These are phyloP conservation scores for Yamadazyma sp. DNA, from an alignment of 805 yeast genomes.

Conservation along the genomic window DNA sequence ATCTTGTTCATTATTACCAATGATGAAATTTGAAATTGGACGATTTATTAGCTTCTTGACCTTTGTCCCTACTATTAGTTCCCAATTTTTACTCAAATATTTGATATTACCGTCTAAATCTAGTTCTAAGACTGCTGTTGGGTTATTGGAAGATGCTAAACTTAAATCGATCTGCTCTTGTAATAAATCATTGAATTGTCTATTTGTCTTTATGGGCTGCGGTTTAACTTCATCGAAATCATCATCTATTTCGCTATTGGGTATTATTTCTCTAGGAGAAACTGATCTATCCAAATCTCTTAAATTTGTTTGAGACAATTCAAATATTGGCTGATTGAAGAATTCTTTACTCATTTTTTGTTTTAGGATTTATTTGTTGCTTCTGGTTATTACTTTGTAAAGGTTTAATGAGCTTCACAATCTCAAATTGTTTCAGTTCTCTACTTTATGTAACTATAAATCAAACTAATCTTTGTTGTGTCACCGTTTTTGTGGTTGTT, in stretches of 20 bases:
- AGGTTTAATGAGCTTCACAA: no score
- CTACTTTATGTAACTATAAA: no score
- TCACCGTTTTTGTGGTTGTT: no score
- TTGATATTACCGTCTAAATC: conserved; percentile 76
- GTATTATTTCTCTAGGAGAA: conserved; percentile 29
- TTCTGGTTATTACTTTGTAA: no score
- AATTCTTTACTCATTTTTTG: conserved; percentile 9
- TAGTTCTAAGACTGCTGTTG: conserved; percentile 79
- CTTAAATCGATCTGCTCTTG: conserved; percentile 53
- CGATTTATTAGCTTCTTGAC: conserved; percentile 50
- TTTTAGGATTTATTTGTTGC: no score
- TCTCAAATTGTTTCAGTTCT: no score
- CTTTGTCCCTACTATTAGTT: conserved; percentile 66
- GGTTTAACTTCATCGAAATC: conserved; percentile 1
- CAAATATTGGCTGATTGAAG: conserved; percentile 16
- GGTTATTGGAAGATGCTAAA: conserved; percentile 64
- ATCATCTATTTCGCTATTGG: conserved; percentile 1
- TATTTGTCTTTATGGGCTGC: conserved; percentile 1
- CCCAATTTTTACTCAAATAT: conserved; percentile 78
- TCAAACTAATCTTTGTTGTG: no score
- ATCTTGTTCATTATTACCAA: conserved; percentile 62
- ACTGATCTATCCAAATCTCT: conserved; percentile 28
- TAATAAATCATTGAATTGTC: conserved; percentile 14
- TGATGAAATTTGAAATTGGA: conserved; percentile 60
- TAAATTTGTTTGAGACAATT: conserved; percentile 16